Evolutionary conservation across 2,329 filamentous ascomycete species (phyloP).

Genomic region (Metarhizium humberi): DNA sequence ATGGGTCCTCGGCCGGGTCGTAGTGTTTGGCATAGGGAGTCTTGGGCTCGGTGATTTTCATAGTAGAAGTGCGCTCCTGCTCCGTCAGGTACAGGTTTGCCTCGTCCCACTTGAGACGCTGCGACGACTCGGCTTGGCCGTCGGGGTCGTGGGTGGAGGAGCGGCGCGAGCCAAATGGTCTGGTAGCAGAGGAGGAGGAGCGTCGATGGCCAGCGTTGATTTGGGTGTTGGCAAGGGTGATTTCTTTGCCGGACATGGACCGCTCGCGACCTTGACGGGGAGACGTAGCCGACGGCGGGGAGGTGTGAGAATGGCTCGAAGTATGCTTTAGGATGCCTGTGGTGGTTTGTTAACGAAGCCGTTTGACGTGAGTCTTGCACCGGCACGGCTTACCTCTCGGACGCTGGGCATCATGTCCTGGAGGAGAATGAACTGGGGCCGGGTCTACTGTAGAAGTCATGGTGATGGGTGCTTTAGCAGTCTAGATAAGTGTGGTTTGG

Average conservation of each 20-base stretch:
- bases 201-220: slow-evolving; percentile 86
- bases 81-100: slow-evolving; percentile 95
- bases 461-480: slow-evolving; percentile 1
- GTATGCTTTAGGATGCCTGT: slow-evolving; percentile 92
- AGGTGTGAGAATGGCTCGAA: slow-evolving; percentile 40
- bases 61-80: slow-evolving; percentile 87
- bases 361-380: neutral
- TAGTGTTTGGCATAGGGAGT: slow-evolving; percentile 92
- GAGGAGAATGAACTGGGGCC: slow-evolving; percentile 32
- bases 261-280: slow-evolving; percentile 23
- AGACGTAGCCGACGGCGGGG: slow-evolving; percentile 39
- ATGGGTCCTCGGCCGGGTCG: slow-evolving; percentile 79
- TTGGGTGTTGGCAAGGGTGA: slow-evolving; percentile 89
- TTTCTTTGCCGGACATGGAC: slow-evolving; percentile 63
- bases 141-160: slow-evolving; percentile 47
- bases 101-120: slow-evolving; percentile 95
- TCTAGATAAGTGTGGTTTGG: neutral
- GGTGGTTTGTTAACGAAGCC: neutral
- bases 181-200: slow-evolving; percentile 65
- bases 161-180: slow-evolving; percentile 57
- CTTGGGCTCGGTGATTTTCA: slow-evolving; percentile 99
- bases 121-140: slow-evolving; percentile 43
- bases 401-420: slow-evolving; percentile 29
- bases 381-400: slow-evolving; percentile 32
- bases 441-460: slow-evolving; percentile 33